A percentile compares a stretch with the other conserved stretches of the same genome.
These are phyloP conservation scores for Chamaecrista fasciculata DNA, from an alignment of 306 rosid genomes.

Conservation along the genomic window DNA sequence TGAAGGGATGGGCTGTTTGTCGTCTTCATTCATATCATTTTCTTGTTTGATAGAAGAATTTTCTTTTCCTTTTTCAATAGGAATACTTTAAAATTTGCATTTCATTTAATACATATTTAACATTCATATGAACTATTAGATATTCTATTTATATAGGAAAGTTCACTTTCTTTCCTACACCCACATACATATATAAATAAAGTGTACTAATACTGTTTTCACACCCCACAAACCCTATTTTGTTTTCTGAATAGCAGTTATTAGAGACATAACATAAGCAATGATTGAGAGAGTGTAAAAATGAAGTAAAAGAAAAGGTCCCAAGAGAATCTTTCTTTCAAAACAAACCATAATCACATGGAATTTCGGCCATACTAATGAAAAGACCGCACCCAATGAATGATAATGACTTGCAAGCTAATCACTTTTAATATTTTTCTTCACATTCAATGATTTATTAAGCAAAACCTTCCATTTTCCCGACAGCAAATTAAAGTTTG, in stretches of 20 bases:
- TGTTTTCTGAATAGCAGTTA: slow-evolving; percentile 19
- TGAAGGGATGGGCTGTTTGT: slow-evolving; percentile 76
- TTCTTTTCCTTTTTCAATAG: background rate
- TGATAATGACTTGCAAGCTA: slow-evolving; percentile 31
- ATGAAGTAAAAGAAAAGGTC: slow-evolving; percentile 21
- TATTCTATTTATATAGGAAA: background rate
- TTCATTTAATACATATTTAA: no score
- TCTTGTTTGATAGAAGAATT: background rate
- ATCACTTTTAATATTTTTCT: slow-evolving; percentile 14
- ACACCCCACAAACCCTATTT: slow-evolving; percentile 6
- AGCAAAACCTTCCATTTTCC: background rate
- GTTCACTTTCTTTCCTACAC: no score
- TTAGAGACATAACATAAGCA: slow-evolving; percentile 31
- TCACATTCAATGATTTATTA: slow-evolving; percentile 20
- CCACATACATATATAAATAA: no score
- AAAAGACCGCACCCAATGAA: slow-evolving; percentile 40
- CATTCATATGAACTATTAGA: background rate
- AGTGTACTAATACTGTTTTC: no score
- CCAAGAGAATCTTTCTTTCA: slow-evolving; percentile 49
- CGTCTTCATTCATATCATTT: slow-evolving; percentile 44
- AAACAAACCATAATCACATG: slow-evolving; percentile 34
- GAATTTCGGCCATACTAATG: slow-evolving; percentile 43
- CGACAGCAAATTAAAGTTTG: slow-evolving; percentile 2
- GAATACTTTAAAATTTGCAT: background rate
- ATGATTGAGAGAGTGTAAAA: slow-evolving; percentile 45